phyloP scores from a whole-genome alignment of 2,329 filamentous ascomycete species.

The Ascochyta rabiei region DNA sequence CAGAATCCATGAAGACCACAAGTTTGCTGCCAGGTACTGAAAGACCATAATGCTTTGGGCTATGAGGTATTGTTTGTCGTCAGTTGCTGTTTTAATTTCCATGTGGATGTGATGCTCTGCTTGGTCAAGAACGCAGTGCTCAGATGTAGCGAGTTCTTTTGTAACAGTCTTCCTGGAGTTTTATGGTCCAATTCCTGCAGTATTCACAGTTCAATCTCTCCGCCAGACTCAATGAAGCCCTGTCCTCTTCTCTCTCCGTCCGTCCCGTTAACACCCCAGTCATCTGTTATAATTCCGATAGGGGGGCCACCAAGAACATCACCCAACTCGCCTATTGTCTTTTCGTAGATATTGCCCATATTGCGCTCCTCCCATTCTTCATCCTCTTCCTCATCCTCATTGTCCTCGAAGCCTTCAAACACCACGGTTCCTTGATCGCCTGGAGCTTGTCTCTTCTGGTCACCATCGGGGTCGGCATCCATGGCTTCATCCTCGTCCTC shows the following conservation, averaged over 20 bases:
- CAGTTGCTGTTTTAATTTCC: neutral
- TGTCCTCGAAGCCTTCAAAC: slow-evolving; percentile 50
- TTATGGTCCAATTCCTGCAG: neutral
- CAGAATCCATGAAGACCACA: neutral
- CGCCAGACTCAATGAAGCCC: slow-evolving; percentile 22
- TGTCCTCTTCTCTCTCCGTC: slow-evolving; percentile 18
- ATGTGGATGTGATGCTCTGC: neutral
- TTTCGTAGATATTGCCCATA: slow-evolving; percentile 74
- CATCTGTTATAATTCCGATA: slow-evolving; percentile 56
- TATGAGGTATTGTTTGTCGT: neutral
- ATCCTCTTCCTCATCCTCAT: slow-evolving; percentile 51
- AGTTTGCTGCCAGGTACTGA: neutral
- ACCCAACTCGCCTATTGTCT: slow-evolving; percentile 76
- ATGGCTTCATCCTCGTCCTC: slow-evolving; percentile 26
- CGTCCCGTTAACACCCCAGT: slow-evolving; percentile 25
- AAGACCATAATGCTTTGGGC: neutral
- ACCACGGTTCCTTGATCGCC: slow-evolving; percentile 30
- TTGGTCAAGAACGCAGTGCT: neutral
- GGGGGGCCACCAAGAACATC: slow-evolving; percentile 63
- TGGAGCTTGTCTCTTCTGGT: slow-evolving; percentile 16
- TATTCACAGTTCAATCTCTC: slow-evolving; percentile 17
- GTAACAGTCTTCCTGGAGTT: no score
- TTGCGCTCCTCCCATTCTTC: slow-evolving; percentile 38
- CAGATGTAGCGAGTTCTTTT: neutral
- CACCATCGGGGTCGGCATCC: slow-evolving; percentile 44